Conservation (phyloP, 164 flowering plant species). For the Stephania japonica region DNA sequence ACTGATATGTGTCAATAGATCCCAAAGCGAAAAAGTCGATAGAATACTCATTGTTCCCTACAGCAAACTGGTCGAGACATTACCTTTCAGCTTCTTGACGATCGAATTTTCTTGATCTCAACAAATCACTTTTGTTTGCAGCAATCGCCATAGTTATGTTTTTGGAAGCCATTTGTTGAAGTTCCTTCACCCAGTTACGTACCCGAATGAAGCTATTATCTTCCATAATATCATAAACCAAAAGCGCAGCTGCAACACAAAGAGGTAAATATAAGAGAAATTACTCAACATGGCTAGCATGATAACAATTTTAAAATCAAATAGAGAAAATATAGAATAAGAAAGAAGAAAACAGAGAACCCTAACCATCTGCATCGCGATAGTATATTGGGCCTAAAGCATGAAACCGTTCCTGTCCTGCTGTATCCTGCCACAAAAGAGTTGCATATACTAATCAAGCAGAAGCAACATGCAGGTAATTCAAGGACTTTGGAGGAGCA, state of each 20-base stretch:
- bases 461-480: not conserved
- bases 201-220: slow-evolving; percentile 25
- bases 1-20: too few species aligned
- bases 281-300: not conserved
- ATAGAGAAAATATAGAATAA: not conserved
- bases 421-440: slow-evolving; percentile 25
- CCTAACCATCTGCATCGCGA: slow-evolving; percentile 34
- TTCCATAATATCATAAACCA: slow-evolving; percentile 30
- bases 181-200: slow-evolving; percentile 33
- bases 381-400: slow-evolving; percentile 34
- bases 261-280: slow-evolving; percentile 8
- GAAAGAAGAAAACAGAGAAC: not conserved
- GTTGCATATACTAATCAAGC: not conserved
- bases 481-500: not conserved
- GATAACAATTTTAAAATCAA: not conserved
- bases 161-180: slow-evolving; percentile 32
- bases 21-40: not conserved
- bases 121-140: slow-evolving; percentile 32
- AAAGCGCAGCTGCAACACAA: slow-evolving; percentile 24
- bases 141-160: slow-evolving; percentile 26
- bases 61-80: not conserved
- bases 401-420: slow-evolving; percentile 33
- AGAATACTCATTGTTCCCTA: not conserved
- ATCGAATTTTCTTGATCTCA: slow-evolving; percentile 27
- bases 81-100: slow-evolving; percentile 31